These are phyloP conservation scores for Lasiodiplodia theobromae DNA, from an alignment of 2,329 filamentous ascomycete genomes.

Conservation along the genomic window DNA sequence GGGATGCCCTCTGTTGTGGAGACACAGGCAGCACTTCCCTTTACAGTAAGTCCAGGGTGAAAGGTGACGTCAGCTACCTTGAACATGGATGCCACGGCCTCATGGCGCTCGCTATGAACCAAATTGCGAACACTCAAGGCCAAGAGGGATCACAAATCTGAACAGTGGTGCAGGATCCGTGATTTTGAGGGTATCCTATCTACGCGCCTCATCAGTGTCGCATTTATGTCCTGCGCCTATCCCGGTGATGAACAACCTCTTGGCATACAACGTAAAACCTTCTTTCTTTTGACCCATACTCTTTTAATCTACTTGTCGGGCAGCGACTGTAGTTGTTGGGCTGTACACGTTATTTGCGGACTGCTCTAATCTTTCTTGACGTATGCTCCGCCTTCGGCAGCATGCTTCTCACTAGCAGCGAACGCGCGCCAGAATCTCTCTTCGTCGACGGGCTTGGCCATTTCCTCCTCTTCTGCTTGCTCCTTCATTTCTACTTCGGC, in stretches of 20 bases:
- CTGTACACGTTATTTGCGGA: background rate
- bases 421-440: slow-evolving; percentile 29
- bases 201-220: background rate
- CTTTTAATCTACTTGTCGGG: background rate
- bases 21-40: slow-evolving; percentile 6
- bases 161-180: background rate
- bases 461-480: slow-evolving; percentile 16
- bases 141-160: background rate
- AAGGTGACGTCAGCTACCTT: slow-evolving; percentile 8
- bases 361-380: background rate
- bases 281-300: background rate
- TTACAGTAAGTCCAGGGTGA: slow-evolving; percentile 12
- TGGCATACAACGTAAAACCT: too few species aligned
- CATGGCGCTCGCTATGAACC: background rate
- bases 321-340: background rate
- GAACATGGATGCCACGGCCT: background rate
- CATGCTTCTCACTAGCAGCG: slow-evolving; percentile 22
- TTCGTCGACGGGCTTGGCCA: background rate
- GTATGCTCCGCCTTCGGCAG: slow-evolving; percentile 21
- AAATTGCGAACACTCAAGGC: too few species aligned
- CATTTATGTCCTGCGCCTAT: background rate
- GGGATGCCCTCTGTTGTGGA: slow-evolving; percentile 23
- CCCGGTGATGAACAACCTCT: background rate
- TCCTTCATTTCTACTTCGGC: slow-evolving; percentile 21
- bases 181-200: background rate